Evolutionary conservation across 306 rosid genomes (phyloP), one percentile per base, ranked within the genome.

Genomic region (Rosa persica): DNA sequence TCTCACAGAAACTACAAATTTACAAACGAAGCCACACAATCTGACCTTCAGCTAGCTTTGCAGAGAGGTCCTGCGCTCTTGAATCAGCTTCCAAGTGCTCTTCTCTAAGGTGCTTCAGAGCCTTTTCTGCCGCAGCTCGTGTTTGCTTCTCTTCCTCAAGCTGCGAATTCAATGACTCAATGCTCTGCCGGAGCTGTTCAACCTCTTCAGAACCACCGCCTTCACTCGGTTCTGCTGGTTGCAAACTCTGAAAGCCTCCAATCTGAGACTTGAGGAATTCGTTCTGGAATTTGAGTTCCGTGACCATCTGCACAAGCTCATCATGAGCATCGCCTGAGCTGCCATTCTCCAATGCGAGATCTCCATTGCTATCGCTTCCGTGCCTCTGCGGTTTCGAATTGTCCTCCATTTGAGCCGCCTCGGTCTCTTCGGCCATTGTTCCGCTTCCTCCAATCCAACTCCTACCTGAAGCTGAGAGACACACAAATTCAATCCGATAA

Each of bases 221-320:
- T 51, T 68, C 72, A 44, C 68, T 79, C 77, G 70, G 87, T 65
- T 70, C 79, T 30, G 66, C 75, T 47, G 76, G 87, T 42, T 79
- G 79, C 46, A 52, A 79, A 82, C 73, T 73, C 67, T 75, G 76
- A 61, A 88, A 72, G 70, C 84, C 92, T 81, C 88, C 91, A 78
- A 93, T 82, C 82, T 91, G 98, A 58, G 97, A 91, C 91, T 85
- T 96, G 49, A 96, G 83, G 78, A 82, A 89, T 16, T 96, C 99
- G 76, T 96, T 96, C 88, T 96, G 94, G 81, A 85, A 83, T 49
- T 77, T 85, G 51, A 93, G 84, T 25, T 91, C 99, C 55, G 87
- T 85, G 36, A 88, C 92, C 88, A 88, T 81, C 83, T 90, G 86
- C 4, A 89, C 80, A 75, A 93, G 91, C 81, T 83, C 79, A 80